phyloP scores from a whole-genome alignment of 2,329 filamentous ascomycete species.

The Didymella pinodella region DNA sequence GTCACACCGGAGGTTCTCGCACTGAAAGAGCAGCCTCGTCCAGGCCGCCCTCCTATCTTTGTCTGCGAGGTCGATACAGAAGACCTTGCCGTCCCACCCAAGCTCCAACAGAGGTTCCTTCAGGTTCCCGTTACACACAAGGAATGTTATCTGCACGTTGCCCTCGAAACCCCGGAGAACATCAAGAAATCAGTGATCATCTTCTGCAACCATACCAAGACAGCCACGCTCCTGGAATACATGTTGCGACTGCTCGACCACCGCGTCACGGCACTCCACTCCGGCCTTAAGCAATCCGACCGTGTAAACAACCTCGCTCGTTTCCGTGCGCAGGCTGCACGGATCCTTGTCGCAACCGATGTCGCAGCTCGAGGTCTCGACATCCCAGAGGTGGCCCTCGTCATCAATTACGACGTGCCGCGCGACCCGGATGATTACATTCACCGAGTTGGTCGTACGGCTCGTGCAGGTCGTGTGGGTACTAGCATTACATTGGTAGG shows the following conservation, averaged over 20 bases:
- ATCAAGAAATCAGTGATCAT: conserved; percentile 81
- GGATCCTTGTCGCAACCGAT: conserved; percentile 92
- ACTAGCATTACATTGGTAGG: conserved; percentile 88
- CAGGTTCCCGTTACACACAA: conserved; percentile 90
- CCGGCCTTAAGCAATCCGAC: conserved; percentile 82
- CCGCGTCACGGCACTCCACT: conserved; percentile 90
- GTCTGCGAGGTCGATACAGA: conserved; percentile 85
- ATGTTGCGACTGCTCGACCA: conserved; percentile 85
- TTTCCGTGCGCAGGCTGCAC: conserved; percentile 87
- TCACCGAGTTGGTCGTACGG: conserved; percentile 93
- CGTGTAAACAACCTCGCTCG: conserved; percentile 86
- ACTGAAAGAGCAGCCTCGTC: conserved; percentile 79
- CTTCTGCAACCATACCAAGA: conserved; percentile 91
- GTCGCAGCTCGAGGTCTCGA: conserved; percentile 94
- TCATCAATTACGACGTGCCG: conserved; percentile 95
- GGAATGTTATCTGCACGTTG: conserved; percentile 91
- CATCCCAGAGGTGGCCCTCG: conserved; percentile 88
- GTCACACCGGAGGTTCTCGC: conserved; percentile 91
- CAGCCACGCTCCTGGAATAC: conserved; percentile 88
- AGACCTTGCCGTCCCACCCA: conserved; percentile 77
- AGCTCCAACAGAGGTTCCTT: conserved; percentile 83
- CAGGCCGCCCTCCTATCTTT: conserved; percentile 78
- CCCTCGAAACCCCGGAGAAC: conserved; percentile 79
- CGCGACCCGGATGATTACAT: conserved; percentile 98
- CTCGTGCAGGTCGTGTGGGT: conserved; percentile 84